A percentile compares a stretch with the other conserved stretches of the same genome.
Evolutionary conservation across 495 filamentous ascomycete species (phyloP).

Genomic region (Aspergillus olivimuriae): DNA sequence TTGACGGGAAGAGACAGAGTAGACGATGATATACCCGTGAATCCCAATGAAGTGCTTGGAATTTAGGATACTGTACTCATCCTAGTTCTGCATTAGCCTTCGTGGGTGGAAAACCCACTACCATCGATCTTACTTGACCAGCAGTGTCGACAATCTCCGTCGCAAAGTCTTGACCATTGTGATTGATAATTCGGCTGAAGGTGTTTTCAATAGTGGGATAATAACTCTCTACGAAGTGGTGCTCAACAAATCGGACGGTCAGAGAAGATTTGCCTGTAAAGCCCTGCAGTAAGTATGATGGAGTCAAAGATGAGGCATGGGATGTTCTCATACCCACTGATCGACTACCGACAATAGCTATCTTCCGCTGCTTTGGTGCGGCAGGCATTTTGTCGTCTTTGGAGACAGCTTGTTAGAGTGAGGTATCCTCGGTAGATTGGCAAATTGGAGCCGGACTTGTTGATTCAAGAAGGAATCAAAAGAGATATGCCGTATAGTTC

Average conservation of each 20-base stretch:
- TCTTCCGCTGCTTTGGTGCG: conserved; percentile 90
- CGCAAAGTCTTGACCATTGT: conserved; percentile 86
- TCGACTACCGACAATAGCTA: conserved; percentile 95
- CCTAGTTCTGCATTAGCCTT: conserved; percentile 44
- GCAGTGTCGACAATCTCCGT: conserved; percentile 99
- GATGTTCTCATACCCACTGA: conserved; percentile 70
- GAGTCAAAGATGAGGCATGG: too few relatives aligned
- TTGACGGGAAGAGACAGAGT: conserved; percentile 85
- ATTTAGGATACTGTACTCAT: conserved; percentile 97
- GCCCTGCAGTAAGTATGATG: neutral
- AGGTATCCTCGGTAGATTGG: too few relatives aligned
- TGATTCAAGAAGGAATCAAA: too few relatives aligned
- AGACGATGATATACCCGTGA: conserved; percentile 98
- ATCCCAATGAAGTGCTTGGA: conserved; percentile 99
- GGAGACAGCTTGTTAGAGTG: too few relatives aligned
- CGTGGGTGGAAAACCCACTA: conserved; percentile 7
- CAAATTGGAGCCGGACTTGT: too few relatives aligned
- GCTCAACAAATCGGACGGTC: conserved; percentile 95
- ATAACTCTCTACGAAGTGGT: conserved; percentile 97
- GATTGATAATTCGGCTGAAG: conserved; percentile 89
- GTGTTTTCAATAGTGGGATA: conserved; percentile 99
- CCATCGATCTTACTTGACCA: conserved; percentile 65
- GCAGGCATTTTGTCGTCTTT: conserved; percentile 63
- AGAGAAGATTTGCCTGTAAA: conserved; percentile 88
- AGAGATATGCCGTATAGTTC: too few relatives aligned